Base-by-base conservation (phyloP, 177 flowering plant genomes). In the Tripterygium wilfordii region DNA sequence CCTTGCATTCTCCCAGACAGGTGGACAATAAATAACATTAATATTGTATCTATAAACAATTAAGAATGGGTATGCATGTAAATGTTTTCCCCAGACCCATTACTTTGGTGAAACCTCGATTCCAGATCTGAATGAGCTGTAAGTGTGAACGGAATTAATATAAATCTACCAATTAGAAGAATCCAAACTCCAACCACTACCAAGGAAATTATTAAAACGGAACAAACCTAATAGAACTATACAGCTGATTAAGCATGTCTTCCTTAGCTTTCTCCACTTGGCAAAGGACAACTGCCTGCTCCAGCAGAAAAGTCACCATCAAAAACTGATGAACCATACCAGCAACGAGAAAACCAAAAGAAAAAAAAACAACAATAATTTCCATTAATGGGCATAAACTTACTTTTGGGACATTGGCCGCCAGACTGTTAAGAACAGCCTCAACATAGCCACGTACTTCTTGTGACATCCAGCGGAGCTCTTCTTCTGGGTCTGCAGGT, bases 401-500 rank as follows among this genome's bases (percentile, higher is more conserved):
- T 58, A 84, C 98, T 62, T 94, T 94, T 36, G 99, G 99, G 27
- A 94, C 99, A 78, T 94, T 94, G 13, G 97, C 99, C 32, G 88
- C 90, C 48, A 94, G 88, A 65, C 97, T 94, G 68, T 87, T 90
- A 36, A 94, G 64, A 66, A 94, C 99, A 14, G 99, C 99, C 75
- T 94, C 97, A 27, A 90, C 99, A 76, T 94, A 94, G 53, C 97
- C 99, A 44, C 99, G 95, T 17, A 94, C 99, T 90, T 94, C 99
- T 63, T 94, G 99, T 66, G 99, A 69, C 95, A 94, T 94, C 99
- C 99, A 94, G 32, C 97, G 74, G 24, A 94, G 96, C 70, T 94
- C 99, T 71, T 94, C 99, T 64, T 94, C 99, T 15, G 99, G 99
- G 64, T 94, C 97, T 40, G 84, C 97, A 59, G 99, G 99, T 69